Base-by-base conservation (phyloP, 2,329 filamentous ascomycete species). In the Phoma herbarum region DNA sequence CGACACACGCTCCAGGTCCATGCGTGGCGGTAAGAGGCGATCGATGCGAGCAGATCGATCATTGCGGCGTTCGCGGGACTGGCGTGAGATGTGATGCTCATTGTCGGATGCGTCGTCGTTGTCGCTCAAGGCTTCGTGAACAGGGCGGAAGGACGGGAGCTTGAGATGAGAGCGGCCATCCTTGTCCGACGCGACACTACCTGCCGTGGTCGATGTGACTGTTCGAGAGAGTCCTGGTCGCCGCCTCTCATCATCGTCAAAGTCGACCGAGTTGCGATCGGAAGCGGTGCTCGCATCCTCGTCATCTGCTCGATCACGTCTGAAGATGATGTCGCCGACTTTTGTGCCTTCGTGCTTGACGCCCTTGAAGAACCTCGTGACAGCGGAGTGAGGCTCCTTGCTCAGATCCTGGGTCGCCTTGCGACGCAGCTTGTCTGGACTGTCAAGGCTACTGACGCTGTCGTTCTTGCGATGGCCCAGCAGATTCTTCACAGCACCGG, bases 291-390 rank as follows among this genome's bases (percentile, higher is more conserved):
- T 81, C 46, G 76, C 74, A 45, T 84, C 81, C 56, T 78, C 80
- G 63, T 80, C 78, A 12, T 78, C 74, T 47, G 65, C 68, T 22
- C 76, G 70, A 29, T 89, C 87, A 67, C 84, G 85, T 64, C 83
- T 85, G 75, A 87, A 81, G 22, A 89, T 84, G 42, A 85, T 80
- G 48, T 87, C 86, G 16, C 86, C 85, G 31, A 89, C 82, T 67
- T 84, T 86, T 0, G 85, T 84, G 8, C 88, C 83, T 67, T 89
- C 87, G 60, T 82, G 83, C n/a, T 85, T 84, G 2, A 96, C 85
- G 28, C 88, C 89, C 77, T 92, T 94, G 77, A 97, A 90, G 46
- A 97, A 88, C 7, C 89, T 87, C 41, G 88, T 86, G 9, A 92
- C 82, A 33, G 85, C 87, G 10, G 85, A 86, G 37, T 73, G 69